phyloP scores from a whole-genome alignment of 352 stramenopile genomes.

The Globisporangium splendens region DNA sequence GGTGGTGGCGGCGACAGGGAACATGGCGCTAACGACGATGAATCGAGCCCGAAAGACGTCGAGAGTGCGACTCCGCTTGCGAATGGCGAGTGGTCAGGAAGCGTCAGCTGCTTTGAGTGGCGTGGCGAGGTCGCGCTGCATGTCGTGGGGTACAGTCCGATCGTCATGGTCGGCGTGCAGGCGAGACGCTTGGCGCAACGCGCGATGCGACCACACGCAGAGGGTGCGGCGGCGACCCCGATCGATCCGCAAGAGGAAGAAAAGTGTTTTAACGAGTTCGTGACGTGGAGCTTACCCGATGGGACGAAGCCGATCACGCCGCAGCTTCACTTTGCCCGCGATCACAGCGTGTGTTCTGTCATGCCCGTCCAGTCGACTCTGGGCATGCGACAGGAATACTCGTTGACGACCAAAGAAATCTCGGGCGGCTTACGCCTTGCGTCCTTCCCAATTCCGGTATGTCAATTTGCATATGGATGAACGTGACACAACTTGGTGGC shows the following conservation, averaged over 20 bases:
- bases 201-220: constrained; percentile 47
- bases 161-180: constrained; percentile 79
- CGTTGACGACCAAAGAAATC: constrained; percentile 84
- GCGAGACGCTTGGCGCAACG: constrained; percentile 73
- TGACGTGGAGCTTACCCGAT: constrained; percentile 67
- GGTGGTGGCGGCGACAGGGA: constrained; percentile 18
- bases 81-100: constrained; percentile 72
- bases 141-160: constrained; percentile 62
- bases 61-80: constrained; percentile 42
- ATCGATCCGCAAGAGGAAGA: constrained; percentile 64
- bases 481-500: not conserved
- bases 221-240: constrained; percentile 14
- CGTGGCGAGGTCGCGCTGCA: constrained; percentile 72
- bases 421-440: constrained; percentile 71
- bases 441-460: constrained; percentile 80
- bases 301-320: constrained; percentile 64
- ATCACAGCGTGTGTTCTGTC: constrained; percentile 72
- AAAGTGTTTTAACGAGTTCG: constrained; percentile 82
- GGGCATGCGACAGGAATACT: constrained; percentile 79
- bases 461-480: not conserved
- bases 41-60: constrained; percentile 19
- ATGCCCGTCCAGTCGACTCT: constrained; percentile 40
- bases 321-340: constrained; percentile 67
- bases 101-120: constrained; percentile 87
- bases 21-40: constrained; percentile 14